Evolutionary conservation across 306 rosid species (phyloP).

Genomic region (Ziziphus jujuba): DNA sequence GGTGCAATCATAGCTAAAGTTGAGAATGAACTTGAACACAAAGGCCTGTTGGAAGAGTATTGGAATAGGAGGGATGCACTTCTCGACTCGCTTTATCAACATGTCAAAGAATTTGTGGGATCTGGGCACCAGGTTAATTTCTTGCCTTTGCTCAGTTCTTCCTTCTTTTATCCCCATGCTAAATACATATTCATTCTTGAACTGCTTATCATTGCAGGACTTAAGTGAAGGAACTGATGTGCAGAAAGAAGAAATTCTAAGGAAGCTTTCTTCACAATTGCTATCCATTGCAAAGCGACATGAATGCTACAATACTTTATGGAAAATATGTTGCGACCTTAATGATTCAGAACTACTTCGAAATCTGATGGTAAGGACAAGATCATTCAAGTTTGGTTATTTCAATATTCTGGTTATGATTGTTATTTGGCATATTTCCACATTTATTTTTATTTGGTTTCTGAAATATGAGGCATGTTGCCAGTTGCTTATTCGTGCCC

Average conservation of each 20-base stretch:
- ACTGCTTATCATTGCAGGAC: conserved; percentile 52
- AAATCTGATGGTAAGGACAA: conserved; percentile 72
- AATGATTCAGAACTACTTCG: conserved; percentile 75
- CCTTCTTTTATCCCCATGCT: conserved; percentile 18
- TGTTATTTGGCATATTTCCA: conserved; percentile 12
- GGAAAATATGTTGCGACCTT: conserved; percentile 81
- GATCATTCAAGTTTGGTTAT: conserved; percentile 15
- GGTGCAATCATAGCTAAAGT: conserved; percentile 86
- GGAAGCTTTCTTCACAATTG: conserved; percentile 59
- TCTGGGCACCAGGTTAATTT: conserved; percentile 59
- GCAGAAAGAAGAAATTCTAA: conserved; percentile 48
- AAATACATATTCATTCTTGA: conserved; percentile 31
- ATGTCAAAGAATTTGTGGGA: conserved; percentile 56
- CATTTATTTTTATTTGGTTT: conserved; percentile 12
- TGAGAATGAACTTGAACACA: conserved; percentile 74
- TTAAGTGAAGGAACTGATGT: conserved; percentile 48
- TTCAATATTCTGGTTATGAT: not conserved
- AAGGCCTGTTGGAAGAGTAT: conserved; percentile 70
- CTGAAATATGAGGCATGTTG: not conserved
- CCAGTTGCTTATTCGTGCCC: too few relatives aligned
- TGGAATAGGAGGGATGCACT: conserved; percentile 89
- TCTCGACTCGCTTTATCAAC: conserved; percentile 65
- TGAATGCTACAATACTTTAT: conserved; percentile 76
- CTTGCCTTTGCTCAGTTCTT: conserved; percentile 9
- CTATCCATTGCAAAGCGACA: conserved; percentile 80